Conservation (phyloP, 306 rosid species). For the Vigna trinervia region DNA sequence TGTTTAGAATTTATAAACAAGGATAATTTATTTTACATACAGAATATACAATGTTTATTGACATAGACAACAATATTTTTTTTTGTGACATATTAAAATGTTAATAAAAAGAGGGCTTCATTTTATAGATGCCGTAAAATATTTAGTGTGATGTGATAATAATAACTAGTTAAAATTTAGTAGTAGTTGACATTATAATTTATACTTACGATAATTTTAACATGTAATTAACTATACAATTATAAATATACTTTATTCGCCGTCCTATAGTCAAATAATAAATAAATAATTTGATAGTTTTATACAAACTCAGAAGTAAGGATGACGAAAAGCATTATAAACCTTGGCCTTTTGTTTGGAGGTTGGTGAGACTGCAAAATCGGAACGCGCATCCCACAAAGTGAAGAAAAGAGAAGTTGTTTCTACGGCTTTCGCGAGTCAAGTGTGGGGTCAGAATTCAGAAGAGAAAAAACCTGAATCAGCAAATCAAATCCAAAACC, state of each 20-base stretch:
- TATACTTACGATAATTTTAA: no score
- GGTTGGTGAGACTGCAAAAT: constrained; percentile 24
- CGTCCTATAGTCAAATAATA: not conserved
- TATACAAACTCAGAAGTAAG: not conserved
- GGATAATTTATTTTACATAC: no score
- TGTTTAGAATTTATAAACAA: no score
- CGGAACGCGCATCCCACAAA: not conserved
- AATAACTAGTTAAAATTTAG: no score
- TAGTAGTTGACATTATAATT: no score
- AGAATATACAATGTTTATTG: no score
- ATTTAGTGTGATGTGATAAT: no score
- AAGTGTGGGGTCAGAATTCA: constrained; percentile 28
- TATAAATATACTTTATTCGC: not conserved
- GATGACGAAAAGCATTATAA: not conserved
- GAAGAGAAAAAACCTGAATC: constrained; percentile 9
- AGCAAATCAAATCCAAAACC: constrained; percentile 10
- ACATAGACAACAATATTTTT: no score
- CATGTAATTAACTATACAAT: not conserved
- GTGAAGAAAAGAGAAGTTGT: not conserved
- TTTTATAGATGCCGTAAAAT: no score
- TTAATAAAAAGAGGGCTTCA: no score
- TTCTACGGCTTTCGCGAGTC: constrained; percentile 40
- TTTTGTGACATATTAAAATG: no score
- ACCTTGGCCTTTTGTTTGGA: not conserved
- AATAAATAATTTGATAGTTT: not conserved